Evolutionary conservation across 192 early-diverging fungal species (phyloP).

Genomic region (Hyaloraphidium curvatum): DNA sequence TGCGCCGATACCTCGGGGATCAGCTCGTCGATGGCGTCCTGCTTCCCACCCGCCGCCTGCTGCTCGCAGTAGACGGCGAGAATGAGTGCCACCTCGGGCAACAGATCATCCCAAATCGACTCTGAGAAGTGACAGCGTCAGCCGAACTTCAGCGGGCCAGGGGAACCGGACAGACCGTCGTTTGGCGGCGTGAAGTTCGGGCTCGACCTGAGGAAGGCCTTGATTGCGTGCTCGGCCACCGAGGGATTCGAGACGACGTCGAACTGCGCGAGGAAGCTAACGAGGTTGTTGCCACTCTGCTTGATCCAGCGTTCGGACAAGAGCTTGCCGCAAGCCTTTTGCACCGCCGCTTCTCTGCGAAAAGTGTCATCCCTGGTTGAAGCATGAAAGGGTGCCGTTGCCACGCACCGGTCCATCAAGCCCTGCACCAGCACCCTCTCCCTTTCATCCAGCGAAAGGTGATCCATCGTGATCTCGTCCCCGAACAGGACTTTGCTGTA

Average conservation of each 20-base stretch:
- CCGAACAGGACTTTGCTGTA: constrained; percentile 49
- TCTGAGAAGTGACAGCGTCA: too few relatives aligned
- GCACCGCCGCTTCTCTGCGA: constrained; percentile 44
- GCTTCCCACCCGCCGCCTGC: too few relatives aligned
- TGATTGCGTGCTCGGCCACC: constrained; percentile 37
- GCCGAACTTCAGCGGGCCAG: too few relatives aligned
- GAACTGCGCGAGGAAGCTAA: not conserved
- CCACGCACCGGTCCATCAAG: constrained; percentile 48
- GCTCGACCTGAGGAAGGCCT: constrained; percentile 37
- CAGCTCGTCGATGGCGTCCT: too few relatives aligned
- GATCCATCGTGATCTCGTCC: constrained; percentile 35
- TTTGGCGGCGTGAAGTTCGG: constrained; percentile 16
- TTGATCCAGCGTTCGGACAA: constrained; percentile 12
- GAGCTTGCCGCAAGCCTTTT: constrained; percentile 50
- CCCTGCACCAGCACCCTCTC: constrained; percentile 52
- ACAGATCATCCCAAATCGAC: too few relatives aligned
- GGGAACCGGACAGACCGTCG: too few relatives aligned
- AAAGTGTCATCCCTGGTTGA: not conserved
- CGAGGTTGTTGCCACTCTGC: constrained; percentile 4
- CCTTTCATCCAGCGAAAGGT: constrained; percentile 45
- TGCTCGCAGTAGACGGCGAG: too few relatives aligned
- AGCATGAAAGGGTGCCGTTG: not conserved
- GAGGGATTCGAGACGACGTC: constrained; percentile 52
- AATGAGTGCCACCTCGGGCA: too few relatives aligned
- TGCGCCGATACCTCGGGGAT: too few relatives aligned